Conservation (phyloP, 371 early-diverging fungal species). For the Actinomortierella ambigua region DNA sequence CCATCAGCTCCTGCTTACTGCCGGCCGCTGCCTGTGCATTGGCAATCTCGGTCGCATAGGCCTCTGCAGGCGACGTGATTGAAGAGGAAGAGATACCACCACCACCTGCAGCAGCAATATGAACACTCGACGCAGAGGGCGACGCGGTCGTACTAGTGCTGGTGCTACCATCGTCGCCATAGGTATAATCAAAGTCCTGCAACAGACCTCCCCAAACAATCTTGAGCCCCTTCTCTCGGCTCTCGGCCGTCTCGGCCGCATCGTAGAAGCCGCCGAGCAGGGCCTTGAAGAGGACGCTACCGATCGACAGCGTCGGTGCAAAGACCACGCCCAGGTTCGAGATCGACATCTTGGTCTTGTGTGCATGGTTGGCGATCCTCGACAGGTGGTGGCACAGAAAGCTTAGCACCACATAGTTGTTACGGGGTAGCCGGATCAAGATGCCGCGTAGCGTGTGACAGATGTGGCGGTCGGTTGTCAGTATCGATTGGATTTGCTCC, state of each 20-base stretch:
- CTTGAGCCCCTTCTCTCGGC: constrained; percentile 30
- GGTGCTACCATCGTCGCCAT: too few relatives aligned
- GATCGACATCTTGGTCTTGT: constrained; percentile 43
- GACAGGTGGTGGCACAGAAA: constrained; percentile 42
- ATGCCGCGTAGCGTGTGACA: constrained; percentile 37
- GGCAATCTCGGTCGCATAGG: too few relatives aligned
- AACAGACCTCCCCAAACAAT: constrained; percentile 36
- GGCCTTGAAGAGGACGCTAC: constrained; percentile 36
- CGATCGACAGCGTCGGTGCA: constrained; percentile 44
- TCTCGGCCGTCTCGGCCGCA: constrained; percentile 18
- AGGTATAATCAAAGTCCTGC: constrained; percentile 10
- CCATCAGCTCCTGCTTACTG: too few relatives aligned
- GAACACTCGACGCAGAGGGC: too few relatives aligned
- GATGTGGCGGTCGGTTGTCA: constrained; percentile 37
- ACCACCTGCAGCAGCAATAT: too few relatives aligned
- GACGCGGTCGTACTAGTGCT: too few relatives aligned
- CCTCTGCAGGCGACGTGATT: too few relatives aligned
- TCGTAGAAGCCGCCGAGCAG: constrained; percentile 38
- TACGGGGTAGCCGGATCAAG: constrained; percentile 26
- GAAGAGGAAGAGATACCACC: too few relatives aligned
- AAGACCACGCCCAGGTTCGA: constrained; percentile 42
- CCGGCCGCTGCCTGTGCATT: too few relatives aligned
- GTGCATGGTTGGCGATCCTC: constrained; percentile 35
- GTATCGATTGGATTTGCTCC: constrained; percentile 37
- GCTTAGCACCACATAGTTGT: constrained; percentile 29